Conservation (phyloP, 2,329 filamentous ascomycete genomes). For the Colletotrichum somersetense region DNA sequence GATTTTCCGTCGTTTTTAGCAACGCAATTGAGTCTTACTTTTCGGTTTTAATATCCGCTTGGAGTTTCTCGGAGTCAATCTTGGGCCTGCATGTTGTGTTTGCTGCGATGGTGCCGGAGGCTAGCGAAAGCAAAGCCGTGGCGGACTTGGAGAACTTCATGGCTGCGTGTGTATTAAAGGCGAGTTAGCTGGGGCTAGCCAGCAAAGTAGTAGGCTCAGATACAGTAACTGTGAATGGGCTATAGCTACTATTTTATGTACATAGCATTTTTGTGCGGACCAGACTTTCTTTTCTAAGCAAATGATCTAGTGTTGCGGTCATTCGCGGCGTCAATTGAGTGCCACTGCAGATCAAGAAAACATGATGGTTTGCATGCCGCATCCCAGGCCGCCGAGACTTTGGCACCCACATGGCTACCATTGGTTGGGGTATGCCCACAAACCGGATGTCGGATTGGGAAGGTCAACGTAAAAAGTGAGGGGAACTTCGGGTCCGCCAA, state of each 20-base stretch:
- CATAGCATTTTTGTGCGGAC: not conserved
- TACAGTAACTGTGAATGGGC: too few species aligned
- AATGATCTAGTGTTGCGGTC: not conserved
- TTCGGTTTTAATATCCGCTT: constrained; percentile 41
- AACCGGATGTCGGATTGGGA: constrained; percentile 37
- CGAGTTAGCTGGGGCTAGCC: not conserved
- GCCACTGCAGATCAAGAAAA: constrained; percentile 1
- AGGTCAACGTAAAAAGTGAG: constrained; percentile 33
- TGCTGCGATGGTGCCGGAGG: constrained; percentile 6
- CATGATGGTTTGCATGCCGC: constrained; percentile 25
- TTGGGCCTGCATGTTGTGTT: constrained; percentile 41
- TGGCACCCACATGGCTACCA: constrained; percentile 27
- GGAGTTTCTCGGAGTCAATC: constrained; percentile 40
- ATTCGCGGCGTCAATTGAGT: not conserved
- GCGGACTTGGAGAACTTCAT: constrained; percentile 40
- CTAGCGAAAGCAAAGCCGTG: constrained; percentile 38
- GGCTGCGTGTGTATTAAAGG: not conserved
- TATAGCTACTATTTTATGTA: not conserved
- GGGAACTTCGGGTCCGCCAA: constrained; percentile 38
- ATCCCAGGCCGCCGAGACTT: constrained; percentile 34
- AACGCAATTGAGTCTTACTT: constrained; percentile 15
- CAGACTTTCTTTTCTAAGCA: not conserved
- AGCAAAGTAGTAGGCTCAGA: too few species aligned
- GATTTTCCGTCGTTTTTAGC: too few species aligned
- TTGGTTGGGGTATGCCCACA: constrained; percentile 10